Base-by-base conservation (phyloP, 2,329 filamentous ascomycete genomes). In the Lanzia echinophila region DNA sequence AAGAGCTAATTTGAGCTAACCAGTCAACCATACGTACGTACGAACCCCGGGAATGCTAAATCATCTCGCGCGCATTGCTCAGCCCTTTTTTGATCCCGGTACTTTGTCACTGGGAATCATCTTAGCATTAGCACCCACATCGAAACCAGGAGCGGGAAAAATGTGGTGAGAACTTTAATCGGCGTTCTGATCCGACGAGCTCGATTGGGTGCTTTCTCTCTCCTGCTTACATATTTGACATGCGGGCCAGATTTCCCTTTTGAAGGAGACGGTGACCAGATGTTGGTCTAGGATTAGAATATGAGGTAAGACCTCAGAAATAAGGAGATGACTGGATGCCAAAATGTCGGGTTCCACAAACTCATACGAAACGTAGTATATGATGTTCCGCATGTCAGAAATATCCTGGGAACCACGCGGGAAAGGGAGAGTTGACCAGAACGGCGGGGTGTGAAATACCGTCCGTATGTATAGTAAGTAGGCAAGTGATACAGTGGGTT, bases 371-470 rank as follows among this genome's bases (percentile, higher is more conserved):
- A 45, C 17, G 39, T 47, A 24, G 6, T 13, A 47, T 52, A 42
- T 24, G 49, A 52, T 52, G 50, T 41, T 33, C 36, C 50, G 50
- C 50, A 47, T 53, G 43, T 47, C 17, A 48, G 34, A 47, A 43
- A 38, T 6, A 53, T 47, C 50, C 50, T 48, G 15, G 50, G 19
- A 53, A 24, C 50, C 50, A 53, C 50, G 50, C 34, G 50, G 43
- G 22, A 52, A 33, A 33, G 39, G n/a, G n/a, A n/a, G n/a, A n/a
- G n/a, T 33, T 15, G 20, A 53, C 20, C 28, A 24, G 50, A 41
- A 19, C 28, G 13, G 39, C 39, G 33, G 44, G 39, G 52, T 38
- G n/a, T 50, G 41, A 12, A n/a, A 53, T 48, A 31, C 20, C 13
- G 41, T 24, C 48, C 33, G n/a, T 38, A 36, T n/a, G n/a, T n/a